These are phyloP conservation scores for Cornus florida DNA, from an alignment of 148 eudicot species.

Conservation along the genomic window DNA sequence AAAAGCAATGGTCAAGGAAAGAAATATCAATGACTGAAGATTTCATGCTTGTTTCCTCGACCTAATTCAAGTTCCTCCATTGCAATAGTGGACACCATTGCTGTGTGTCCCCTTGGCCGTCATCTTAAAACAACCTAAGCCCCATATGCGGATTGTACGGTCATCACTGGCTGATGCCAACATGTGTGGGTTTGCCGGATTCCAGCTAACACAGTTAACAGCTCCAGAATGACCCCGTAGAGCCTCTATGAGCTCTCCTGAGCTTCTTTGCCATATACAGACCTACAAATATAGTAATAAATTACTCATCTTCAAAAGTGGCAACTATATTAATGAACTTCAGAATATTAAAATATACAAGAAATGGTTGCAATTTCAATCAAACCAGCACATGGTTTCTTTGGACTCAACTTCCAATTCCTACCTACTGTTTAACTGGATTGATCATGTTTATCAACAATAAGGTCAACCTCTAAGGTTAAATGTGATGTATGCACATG, in stretches of 20 bases:
- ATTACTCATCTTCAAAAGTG: neutral
- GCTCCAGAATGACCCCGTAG: conserved; percentile 80
- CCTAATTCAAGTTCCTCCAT: conserved; percentile 34
- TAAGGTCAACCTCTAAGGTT: neutral
- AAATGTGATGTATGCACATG: neutral
- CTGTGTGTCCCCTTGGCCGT: conserved; percentile 29
- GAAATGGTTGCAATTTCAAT: neutral
- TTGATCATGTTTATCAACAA: neutral
- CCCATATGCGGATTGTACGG: conserved; percentile 84
- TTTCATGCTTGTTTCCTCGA: neutral
- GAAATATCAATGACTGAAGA: conserved; percentile 7
- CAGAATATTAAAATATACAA: neutral
- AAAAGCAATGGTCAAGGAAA: conserved; percentile 1
- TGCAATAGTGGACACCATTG: conserved; percentile 42
- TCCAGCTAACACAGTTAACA: conserved; percentile 89
- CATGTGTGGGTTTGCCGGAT: conserved; percentile 76
- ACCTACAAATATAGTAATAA: conserved; percentile 39
- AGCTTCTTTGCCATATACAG: conserved; percentile 73
- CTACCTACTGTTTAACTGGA: neutral
- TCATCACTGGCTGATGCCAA: conserved; percentile 91
- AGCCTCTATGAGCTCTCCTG: conserved; percentile 59
- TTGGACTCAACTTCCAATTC: neutral
- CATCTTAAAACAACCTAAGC: conserved; percentile 37
- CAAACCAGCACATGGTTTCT: neutral
- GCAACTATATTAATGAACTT: neutral